These are phyloP conservation scores for Aspergillus novofumigatus DNA, from an alignment of 2,329 filamentous ascomycete species.

Conservation along the genomic window DNA sequence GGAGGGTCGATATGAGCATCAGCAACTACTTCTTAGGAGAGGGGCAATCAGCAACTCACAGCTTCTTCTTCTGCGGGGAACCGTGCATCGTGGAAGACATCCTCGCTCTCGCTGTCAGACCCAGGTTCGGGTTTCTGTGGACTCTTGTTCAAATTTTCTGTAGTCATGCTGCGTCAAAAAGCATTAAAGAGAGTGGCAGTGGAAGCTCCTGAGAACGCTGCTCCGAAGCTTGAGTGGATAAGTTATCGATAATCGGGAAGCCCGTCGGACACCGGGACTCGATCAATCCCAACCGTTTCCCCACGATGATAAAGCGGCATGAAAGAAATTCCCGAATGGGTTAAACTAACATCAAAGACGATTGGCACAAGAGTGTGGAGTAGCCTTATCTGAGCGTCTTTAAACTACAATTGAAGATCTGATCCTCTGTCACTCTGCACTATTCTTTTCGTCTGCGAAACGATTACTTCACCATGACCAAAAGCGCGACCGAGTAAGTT, in stretches of 20 bases:
- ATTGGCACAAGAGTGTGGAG: neutral
- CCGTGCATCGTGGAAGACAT: constrained; percentile 40
- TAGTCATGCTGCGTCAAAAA: constrained; percentile 24
- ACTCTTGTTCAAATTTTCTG: neutral
- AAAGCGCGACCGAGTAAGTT: neutral
- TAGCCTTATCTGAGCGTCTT: neutral
- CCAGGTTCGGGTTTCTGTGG: constrained; percentile 14
- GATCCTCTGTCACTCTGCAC: neutral
- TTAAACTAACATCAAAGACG: neutral
- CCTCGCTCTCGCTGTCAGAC: constrained; percentile 33
- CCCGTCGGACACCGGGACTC: neutral
- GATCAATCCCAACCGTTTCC: neutral
- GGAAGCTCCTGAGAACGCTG: neutral
- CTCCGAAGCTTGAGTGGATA: neutral
- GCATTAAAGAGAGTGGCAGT: neutral
- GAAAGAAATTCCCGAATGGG: neutral
- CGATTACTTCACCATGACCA: neutral
- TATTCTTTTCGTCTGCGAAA: neutral
- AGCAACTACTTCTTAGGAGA: constrained; percentile 1
- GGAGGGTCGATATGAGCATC: constrained; percentile 4
- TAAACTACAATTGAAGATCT: neutral
- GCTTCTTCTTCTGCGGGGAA: constrained; percentile 47
- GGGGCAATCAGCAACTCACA: constrained; percentile 25
- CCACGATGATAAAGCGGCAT: neutral
- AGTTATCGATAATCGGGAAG: neutral